Evolutionary conservation across 345 rosid species (phyloP).

Genomic region (Excoecaria cochinchinensis): DNA sequence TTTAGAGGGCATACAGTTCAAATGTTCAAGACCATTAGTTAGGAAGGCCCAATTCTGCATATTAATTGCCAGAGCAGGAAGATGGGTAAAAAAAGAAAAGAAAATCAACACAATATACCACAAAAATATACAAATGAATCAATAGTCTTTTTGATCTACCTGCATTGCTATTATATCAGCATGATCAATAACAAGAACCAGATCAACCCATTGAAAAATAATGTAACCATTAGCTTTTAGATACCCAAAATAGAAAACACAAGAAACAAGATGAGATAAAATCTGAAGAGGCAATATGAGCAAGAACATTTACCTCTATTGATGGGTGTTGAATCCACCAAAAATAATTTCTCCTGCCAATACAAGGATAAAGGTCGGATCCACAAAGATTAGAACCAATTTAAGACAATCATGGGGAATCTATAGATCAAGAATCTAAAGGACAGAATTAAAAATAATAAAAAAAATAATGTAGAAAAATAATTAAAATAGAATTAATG

Average conservation of each 20-base stretch:
- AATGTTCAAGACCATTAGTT: conserved; percentile 54
- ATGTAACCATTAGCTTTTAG: conserved; percentile 10
- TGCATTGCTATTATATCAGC: conserved; percentile 92
- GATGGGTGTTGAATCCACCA: too few relatives aligned
- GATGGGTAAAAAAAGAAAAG: not conserved
- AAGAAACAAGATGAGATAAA: not conserved
- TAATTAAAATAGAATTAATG: too few relatives aligned
- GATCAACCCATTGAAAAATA: conserved; percentile 23
- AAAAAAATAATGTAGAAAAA: too few relatives aligned
- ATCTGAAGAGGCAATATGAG: conserved; percentile 2
- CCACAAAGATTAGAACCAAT: too few relatives aligned
- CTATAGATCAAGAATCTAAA: too few relatives aligned
- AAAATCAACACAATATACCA: conserved; percentile 8
- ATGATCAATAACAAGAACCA: conserved; percentile 90
- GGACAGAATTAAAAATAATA: too few relatives aligned
- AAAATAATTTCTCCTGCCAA: too few relatives aligned
- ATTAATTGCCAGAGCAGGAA: conserved; percentile 18
- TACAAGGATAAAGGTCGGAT: too few relatives aligned
- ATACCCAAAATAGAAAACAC: conserved; percentile 5
- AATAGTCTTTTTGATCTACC: conserved; percentile 45
- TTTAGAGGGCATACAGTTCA: conserved; percentile 66
- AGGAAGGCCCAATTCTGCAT: conserved; percentile 82
- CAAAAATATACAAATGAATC: conserved; percentile 13
- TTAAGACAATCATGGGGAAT: too few relatives aligned
- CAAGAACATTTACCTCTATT: conserved; percentile 61